A percentile compares a stretch with the other conserved stretches of the same genome.
Conservation (phyloP, 768 basidiomycete genomes). For the Suillus cothurnatus region DNA sequence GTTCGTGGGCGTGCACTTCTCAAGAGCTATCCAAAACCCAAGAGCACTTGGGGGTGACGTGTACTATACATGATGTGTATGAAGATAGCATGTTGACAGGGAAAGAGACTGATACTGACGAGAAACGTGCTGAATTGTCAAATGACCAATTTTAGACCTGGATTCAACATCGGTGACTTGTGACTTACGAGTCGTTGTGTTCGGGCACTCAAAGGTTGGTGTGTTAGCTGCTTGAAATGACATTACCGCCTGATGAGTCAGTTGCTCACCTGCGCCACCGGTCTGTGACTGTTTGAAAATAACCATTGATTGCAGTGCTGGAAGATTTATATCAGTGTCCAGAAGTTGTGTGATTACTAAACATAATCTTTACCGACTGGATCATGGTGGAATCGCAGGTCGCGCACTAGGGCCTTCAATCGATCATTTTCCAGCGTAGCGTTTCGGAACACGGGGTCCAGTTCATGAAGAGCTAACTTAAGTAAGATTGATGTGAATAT, state of each 20-base stretch:
- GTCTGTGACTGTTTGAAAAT: constrained; percentile 95
- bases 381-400: constrained; percentile 77
- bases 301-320: constrained; percentile 91
- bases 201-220: constrained; percentile 60
- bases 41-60: constrained; percentile 90
- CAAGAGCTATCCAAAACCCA: constrained; percentile 96
- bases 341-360: background rate
- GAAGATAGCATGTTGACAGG: background rate
- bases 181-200: constrained; percentile 89
- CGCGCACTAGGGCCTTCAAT: constrained; percentile 66
- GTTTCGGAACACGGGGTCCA: constrained; percentile 79
- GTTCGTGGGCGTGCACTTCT: constrained; percentile 79
- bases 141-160: background rate
- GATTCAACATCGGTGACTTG: background rate
- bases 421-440: constrained; percentile 81
- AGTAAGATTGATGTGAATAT: background rate
- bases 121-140: constrained; percentile 64
- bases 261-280: constrained; percentile 78
- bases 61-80: constrained; percentile 53
- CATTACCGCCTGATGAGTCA: background rate
- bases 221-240: background rate
- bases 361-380: constrained; percentile 59
- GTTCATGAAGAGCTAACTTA: constrained; percentile 76
- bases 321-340: background rate
- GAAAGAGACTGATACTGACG: constrained; percentile 39